Percentiles rank a stretch among this genome's conserved stretches.
Conservation (phyloP, 768 basidiomycete genomes). For the Panellus pusillus region DNA sequence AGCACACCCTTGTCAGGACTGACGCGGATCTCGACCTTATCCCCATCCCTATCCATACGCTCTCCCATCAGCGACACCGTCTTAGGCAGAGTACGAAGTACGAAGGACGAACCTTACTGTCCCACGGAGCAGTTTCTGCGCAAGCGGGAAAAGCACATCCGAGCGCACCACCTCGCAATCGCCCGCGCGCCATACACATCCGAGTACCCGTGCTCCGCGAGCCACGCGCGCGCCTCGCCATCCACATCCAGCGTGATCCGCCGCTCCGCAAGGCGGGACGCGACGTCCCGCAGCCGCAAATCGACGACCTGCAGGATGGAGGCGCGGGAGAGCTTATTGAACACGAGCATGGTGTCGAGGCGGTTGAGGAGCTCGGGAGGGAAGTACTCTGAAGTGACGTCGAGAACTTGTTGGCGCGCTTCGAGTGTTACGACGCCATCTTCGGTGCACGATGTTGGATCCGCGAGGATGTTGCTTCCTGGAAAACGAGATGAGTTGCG, state of each 20-base stretch:
- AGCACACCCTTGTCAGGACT: slow-evolving; percentile 40
- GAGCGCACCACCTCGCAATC: slow-evolving; percentile 83
- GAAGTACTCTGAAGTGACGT: slow-evolving; percentile 77
- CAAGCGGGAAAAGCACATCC: slow-evolving; percentile 80
- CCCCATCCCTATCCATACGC: slow-evolving; percentile 54
- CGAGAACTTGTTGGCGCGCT: slow-evolving; percentile 68
- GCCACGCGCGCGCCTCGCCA: slow-evolving; percentile 59
- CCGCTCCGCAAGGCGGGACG: slow-evolving; percentile 58
- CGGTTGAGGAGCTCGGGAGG: slow-evolving; percentile 90
- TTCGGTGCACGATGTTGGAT: slow-evolving; percentile 57
- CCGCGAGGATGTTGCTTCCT: slow-evolving; percentile 72
- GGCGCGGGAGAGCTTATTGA: slow-evolving; percentile 80
- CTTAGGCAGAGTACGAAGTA: not conserved
- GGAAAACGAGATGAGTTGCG: not conserved
- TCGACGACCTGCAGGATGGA: slow-evolving; percentile 80
- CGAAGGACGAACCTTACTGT: slow-evolving; percentile 58
- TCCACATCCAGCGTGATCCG: slow-evolving; percentile 75
- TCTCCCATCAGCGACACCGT: not conserved
- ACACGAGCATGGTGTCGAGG: slow-evolving; percentile 83
- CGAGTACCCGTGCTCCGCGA: slow-evolving; percentile 78
- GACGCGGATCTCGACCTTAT: slow-evolving; percentile 60
- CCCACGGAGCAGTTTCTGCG: slow-evolving; percentile 76
- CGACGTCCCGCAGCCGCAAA: slow-evolving; percentile 74
- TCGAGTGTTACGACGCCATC: slow-evolving; percentile 64
- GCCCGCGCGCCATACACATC: slow-evolving; percentile 85